A percentile compares a stretch with the other conserved stretches of the same genome.
phyloP scores from a whole-genome alignment of 1,139 yeast genomes.

The Schwanniomyces etchellsii region DNA sequence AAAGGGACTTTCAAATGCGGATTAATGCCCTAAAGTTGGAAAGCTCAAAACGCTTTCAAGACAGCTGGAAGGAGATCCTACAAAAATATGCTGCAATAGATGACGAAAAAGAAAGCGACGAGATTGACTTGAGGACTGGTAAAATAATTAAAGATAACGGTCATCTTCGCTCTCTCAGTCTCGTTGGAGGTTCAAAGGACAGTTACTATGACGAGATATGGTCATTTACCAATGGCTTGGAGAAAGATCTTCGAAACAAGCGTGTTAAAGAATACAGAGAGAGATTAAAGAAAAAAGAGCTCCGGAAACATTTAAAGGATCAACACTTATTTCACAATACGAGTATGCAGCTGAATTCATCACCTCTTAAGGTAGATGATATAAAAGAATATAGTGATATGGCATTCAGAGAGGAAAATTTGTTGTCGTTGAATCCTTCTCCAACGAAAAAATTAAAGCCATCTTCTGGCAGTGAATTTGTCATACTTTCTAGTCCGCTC shows the following conservation, averaged over 20 bases:
- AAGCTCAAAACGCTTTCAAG: conserved; percentile 26
- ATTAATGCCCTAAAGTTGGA: conserved; percentile 20
- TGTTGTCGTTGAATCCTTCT: conserved; percentile 26
- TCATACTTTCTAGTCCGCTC: conserved; percentile 1
- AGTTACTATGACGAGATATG: conserved; percentile 14
- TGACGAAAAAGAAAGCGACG: conserved; percentile 54
- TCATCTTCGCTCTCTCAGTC: conserved; percentile 43
- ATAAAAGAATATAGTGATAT: neutral
- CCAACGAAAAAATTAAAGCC: conserved; percentile 17
- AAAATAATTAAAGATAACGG: conserved; percentile 57
- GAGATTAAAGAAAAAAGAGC: conserved; percentile 9
- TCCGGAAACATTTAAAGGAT: conserved; percentile 16
- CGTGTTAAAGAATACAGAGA: conserved; percentile 5
- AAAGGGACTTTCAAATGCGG: conserved; percentile 17
- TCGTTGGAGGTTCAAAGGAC: conserved; percentile 6
- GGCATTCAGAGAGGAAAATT: conserved; percentile 14
- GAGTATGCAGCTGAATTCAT: neutral
- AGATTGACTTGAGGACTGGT: conserved; percentile 59
- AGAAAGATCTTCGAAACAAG: conserved; percentile 9
- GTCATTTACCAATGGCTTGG: conserved; percentile 16
- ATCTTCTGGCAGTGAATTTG: conserved; percentile 5
- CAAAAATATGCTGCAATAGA: conserved; percentile 47
- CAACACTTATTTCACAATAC: conserved; percentile 10
- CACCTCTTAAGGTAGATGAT: conserved; percentile 3
- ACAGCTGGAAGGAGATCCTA: conserved; percentile 53